A percentile compares a stretch with the other conserved stretches of the same genome.
These are phyloP conservation scores for Neospora caninum DNA, from an alignment of 169 alveolate species.

Conservation along the genomic window DNA sequence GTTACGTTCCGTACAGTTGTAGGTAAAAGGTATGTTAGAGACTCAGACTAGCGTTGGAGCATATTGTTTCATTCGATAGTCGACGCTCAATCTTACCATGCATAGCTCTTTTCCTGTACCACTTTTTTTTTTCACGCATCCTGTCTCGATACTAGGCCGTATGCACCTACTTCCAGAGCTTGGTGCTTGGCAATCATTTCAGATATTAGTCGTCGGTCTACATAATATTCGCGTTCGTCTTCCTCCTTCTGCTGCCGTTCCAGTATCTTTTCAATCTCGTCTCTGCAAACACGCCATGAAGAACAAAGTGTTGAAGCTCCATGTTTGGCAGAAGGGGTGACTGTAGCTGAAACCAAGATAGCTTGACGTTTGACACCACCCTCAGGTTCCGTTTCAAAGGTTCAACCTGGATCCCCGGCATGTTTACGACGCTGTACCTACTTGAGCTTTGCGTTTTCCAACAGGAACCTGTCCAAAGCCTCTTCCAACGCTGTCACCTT, in stretches of 20 bases:
- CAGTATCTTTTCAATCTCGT: conserved; percentile 43
- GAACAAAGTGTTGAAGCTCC: not conserved
- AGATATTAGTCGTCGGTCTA: conserved; percentile 40
- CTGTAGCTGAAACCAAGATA: too few relatives aligned
- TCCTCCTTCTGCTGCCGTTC: conserved; percentile 50
- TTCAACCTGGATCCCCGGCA: not conserved
- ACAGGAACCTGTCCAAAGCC: not conserved
- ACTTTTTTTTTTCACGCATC: too few relatives aligned
- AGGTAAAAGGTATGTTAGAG: too few relatives aligned
- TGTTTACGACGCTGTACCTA: not conserved
- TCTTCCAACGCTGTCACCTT: not conserved
- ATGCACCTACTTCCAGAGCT: conserved; percentile 29
- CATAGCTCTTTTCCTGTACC: too few relatives aligned
- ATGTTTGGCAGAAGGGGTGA: not conserved
- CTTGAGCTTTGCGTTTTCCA: not conserved
- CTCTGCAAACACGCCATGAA: not conserved
- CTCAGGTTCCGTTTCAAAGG: too few relatives aligned
- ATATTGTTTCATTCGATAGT: too few relatives aligned
- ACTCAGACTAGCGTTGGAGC: too few relatives aligned
- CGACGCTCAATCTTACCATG: too few relatives aligned
- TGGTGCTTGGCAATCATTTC: conserved; percentile 61
- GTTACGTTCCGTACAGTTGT: too few relatives aligned
- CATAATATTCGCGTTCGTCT: conserved; percentile 47
- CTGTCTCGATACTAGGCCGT: too few relatives aligned
- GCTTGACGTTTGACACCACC: too few relatives aligned